These are phyloP conservation scores for Tephrocybe sp. DNA, from an alignment of 768 basidiomycete species.

Conservation along the genomic window DNA sequence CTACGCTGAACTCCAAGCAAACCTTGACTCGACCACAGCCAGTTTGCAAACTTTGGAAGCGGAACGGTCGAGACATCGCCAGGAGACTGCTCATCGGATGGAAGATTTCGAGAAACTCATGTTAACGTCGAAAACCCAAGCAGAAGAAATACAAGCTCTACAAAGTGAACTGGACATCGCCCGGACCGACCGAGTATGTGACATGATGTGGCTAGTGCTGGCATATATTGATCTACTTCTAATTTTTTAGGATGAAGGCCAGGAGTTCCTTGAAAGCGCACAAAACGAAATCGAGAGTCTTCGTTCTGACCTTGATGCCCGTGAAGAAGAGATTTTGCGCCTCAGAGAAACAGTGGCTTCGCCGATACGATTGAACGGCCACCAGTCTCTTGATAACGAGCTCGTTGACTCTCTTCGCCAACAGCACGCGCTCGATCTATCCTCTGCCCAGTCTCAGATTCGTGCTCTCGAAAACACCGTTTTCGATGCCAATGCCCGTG, in stretches of 20 bases:
- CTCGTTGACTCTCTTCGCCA: conserved; percentile 68
- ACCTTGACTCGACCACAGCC: conserved; percentile 52
- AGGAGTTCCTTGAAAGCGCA: conserved; percentile 58
- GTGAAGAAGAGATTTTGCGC: conserved; percentile 66
- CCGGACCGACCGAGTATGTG: conserved; percentile 32
- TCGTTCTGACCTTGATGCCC: conserved; percentile 54
- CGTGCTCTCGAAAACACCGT: conserved; percentile 70
- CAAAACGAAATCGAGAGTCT: conserved; percentile 72
- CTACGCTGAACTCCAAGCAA: conserved; percentile 58
- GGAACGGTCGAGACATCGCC: conserved; percentile 59
- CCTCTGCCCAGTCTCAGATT: conserved; percentile 75
- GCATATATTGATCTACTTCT: not conserved
- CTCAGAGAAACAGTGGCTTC: conserved; percentile 47
- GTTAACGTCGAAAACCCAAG: conserved; percentile 39
- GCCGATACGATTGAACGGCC: conserved; percentile 31
- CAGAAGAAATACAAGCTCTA: conserved; percentile 51
- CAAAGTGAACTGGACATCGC: conserved; percentile 51
- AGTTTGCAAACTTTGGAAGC: conserved; percentile 59
- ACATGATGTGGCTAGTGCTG: not conserved
- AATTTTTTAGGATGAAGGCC: conserved; percentile 51
- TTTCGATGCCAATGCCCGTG: conserved; percentile 69
- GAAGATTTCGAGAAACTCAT: conserved; percentile 59
- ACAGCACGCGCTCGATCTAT: conserved; percentile 79
- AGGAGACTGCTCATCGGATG: conserved; percentile 49
- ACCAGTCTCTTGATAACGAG: conserved; percentile 69